Conservation (phyloP, 2,329 filamentous ascomycete genomes). For the Fusarium sp. region DNA sequence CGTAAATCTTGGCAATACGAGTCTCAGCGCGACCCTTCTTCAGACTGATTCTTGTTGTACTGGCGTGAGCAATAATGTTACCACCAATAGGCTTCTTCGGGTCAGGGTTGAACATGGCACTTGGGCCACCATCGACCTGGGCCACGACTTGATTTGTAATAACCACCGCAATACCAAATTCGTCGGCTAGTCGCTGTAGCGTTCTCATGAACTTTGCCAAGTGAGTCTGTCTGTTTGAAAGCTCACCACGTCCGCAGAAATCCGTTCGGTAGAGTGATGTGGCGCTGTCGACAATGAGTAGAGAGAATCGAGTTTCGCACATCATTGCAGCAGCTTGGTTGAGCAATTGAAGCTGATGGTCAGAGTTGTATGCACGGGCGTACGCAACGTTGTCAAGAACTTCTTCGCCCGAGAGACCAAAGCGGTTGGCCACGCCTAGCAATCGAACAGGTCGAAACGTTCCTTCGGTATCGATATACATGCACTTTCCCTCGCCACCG, state of each 20-base stretch:
- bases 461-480: constrained; percentile 98
- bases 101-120: constrained; percentile 98
- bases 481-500: constrained; percentile 95
- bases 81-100: constrained; percentile 99
- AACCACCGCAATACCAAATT: constrained; percentile 96
- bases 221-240: constrained; percentile 92
- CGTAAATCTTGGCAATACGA: constrained; percentile 98
- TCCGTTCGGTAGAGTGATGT: constrained; percentile 96
- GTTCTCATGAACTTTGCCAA: constrained; percentile 90
- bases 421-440: constrained; percentile 91
- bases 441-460: constrained; percentile 94
- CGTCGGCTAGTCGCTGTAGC: constrained; percentile 80
- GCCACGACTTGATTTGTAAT: constrained; percentile 99
- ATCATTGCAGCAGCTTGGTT: constrained; percentile 98
- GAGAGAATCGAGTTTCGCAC: constrained; percentile 97
- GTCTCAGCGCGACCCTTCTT: constrained; percentile 98
- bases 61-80: constrained; percentile 98
- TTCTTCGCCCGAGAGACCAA: constrained; percentile 94
- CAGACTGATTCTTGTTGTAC: constrained; percentile 91
- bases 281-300: constrained; percentile 95
- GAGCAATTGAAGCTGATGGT: constrained; percentile 94
- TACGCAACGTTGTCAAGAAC: constrained; percentile 99
- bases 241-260: constrained; percentile 94
- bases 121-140: constrained; percentile 95
- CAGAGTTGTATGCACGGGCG: constrained; percentile 97